phyloP scores from a whole-genome alignment of 148 eudicot species.

The Chenopodium berlandieri region DNA sequence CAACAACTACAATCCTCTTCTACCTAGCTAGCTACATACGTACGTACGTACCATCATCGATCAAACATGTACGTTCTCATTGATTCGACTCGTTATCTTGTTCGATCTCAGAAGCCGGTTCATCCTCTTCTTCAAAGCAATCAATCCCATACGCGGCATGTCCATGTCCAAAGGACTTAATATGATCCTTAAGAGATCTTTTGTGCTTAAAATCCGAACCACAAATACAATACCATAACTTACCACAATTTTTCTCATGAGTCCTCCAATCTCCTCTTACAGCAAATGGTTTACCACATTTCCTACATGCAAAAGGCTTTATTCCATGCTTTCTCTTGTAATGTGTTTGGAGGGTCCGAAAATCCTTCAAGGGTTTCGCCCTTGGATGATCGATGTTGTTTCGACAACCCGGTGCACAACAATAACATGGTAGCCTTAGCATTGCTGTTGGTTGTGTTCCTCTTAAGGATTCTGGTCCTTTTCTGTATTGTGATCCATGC shows the following conservation, averaged over 20 bases:
- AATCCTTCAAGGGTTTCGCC: conserved; percentile 75
- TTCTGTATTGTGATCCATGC: conserved; percentile 82
- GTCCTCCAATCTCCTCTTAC: conserved; percentile 86
- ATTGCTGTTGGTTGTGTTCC: conserved; percentile 84
- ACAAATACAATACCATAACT: conserved; percentile 77
- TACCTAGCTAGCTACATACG: too few species aligned
- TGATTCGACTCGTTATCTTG: conserved; percentile 50
- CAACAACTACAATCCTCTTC: not conserved
- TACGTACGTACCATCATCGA: not conserved
- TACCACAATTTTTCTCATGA: conserved; percentile 84
- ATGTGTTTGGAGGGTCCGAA: conserved; percentile 78
- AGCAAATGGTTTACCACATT: conserved; percentile 75
- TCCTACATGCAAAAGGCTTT: conserved; percentile 72
- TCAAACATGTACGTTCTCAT: conserved; percentile 1
- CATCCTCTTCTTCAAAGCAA: conserved; percentile 70
- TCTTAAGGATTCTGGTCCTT: conserved; percentile 69
- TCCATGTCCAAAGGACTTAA: conserved; percentile 69
- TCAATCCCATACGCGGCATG: conserved; percentile 70
- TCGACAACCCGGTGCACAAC: conserved; percentile 70
- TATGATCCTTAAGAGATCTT: conserved; percentile 73
- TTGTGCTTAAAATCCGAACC: conserved; percentile 86
- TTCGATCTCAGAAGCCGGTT: conserved; percentile 73
- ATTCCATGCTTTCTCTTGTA: conserved; percentile 81
- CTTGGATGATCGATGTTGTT: conserved; percentile 84
- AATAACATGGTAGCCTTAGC: conserved; percentile 80